Evolutionary conservation across 495 filamentous ascomycete species (phyloP), one percentile per base, ranked within the genome.

Genomic region (Neurospora sp.): DNA sequence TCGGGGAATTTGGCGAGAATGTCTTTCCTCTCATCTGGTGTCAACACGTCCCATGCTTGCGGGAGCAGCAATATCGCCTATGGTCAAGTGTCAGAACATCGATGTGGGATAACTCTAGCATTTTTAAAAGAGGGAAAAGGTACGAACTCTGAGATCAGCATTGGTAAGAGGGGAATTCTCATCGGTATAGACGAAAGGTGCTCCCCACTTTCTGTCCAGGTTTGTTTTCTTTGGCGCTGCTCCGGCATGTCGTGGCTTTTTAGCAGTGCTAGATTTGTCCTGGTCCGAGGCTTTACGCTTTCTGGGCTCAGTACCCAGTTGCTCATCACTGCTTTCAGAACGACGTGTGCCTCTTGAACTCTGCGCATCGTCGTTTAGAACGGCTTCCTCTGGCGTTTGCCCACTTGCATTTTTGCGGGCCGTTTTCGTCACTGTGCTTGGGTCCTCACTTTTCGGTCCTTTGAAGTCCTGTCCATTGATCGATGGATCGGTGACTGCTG

Each of bases 1-100:
- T 86, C 86, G 6, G 90, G 90, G 71, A 93, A 86, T 38, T 87
- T 80, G 66, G 83, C 78, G 1, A 91, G 79, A 0, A 92, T 83
- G 37, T 87, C 83, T 62, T 83, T 75, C 79, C 87, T 88, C 73
- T 92, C 90, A 35, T 83, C 83, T 39, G 83, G 81, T 2, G 85
- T 86, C 5, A 92, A 84, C 39, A 84, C 76, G 37, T 88, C 82
- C 89, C 91, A 93, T 20, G 90, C 87, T 71, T 81, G 78, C 1
- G 88, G 87, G 54, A 83, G 83, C 10, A 87, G 83, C 4, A 92
- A 80, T 10, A 92, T 80, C 70, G 84, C 86, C 90, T 91, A 74
- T 7, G 73, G 18, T 76, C 42, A 39, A 72, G 20, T 9, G 46
- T 80, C 62, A 77, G 73, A 72, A 70, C 76, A 70, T 42, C 12